Evolutionary conservation across 225 moss, liverwort and hornwort species (phyloP), one percentile per base, ranked within the genome.

Genomic region (Thuidium tamariscinum): DNA sequence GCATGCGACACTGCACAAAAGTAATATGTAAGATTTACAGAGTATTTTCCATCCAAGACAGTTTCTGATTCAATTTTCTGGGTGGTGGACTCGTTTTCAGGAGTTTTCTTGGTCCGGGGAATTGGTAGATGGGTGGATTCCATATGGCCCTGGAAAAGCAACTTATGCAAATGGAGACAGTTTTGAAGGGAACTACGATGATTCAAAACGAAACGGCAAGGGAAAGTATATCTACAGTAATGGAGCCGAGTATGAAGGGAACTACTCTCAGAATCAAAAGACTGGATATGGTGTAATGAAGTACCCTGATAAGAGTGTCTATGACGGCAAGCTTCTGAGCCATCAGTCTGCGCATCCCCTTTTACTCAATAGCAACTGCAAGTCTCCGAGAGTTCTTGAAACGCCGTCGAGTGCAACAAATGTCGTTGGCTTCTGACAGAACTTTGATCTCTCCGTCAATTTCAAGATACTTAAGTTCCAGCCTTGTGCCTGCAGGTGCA

Each of bases 221-320:
- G 97, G 96, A 5, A 96, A 93, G 76, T 97, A 97, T 49, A 93
- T 54, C 2, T 95, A 94, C 72, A 86, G 64, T 11, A 95, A 88
- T 67, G 95, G 95, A 64, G 96, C 94, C 6, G 89, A 93, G n/a
- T 97, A 95, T 54, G 94, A 97, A 87, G 96, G 97, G 48, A 88
- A 88, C 22, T 97, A 95, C 37, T 94, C 95, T 51, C 95, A 95
- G 48, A 96, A 96, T 79, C 93, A 94, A 79, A 92, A 95, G 85
- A 97, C 94, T 78, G 96, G 97, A 29, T 92, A 89, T 77, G 97
- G 97, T 49, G 80, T 92, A 14, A 96, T 97, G 95, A 95, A 88
- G 46, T 97, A 96, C 80, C 95, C 95, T 17, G 96, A 96, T 76
- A 90, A 95, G 83, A 93, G 95, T 39, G 68, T 86, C 44, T 97